Base-by-base conservation (phyloP, 495 filamentous ascomycete genomes). In the Emericellopsis terricola region DNA sequence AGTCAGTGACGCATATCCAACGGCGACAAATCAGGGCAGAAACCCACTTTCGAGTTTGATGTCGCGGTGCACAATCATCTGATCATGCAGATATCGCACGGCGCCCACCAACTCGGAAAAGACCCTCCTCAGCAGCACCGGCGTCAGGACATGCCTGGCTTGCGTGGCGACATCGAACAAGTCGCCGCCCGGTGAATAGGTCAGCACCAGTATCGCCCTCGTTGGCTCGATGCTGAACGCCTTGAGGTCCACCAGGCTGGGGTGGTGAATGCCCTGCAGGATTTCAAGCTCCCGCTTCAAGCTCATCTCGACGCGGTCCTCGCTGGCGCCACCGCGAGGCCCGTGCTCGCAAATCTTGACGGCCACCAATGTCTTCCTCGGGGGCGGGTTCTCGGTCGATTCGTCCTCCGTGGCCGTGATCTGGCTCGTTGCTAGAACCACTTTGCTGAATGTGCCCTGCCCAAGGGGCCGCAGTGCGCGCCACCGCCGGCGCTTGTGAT, bases 341-440 rank as follows among this genome's bases (percentile, higher is more conserved):
- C 87, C 89, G 51, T 91, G 81, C 46, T 93, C 83, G 41, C 92
- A 84, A 36, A 97, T 73, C 53, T 97, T 97, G 44, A 97, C 76
- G 9, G 89, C 89, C 8, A 96, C 91, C 15, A 96, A 65, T 57
- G 48, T 74, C 43, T 41, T 69, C 21, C 41, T 60, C 39, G 46
- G 57, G 19, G 48, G 44, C 28, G 44, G 42, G 18, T 38, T 31
- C 37, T 49, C 56, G 39, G 64, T 65, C 32, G 58, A 65, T 33
- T 53, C 59, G 26, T 55, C 56, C 4, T 51, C 42, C 14, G 50
- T 48, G 32, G 56, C 42, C 3, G 49, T 47, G 16, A 53, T 42
- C 44, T 69, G 59, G 44, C 57, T 62, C 3, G 81, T 92, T 3
- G 85, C 87, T 8, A 97, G 63, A 49, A 85, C 73, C 18, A 97